Evolutionary conservation across 2,329 filamentous ascomycete species (phyloP).

Genomic region (Fusarium anguioides): DNA sequence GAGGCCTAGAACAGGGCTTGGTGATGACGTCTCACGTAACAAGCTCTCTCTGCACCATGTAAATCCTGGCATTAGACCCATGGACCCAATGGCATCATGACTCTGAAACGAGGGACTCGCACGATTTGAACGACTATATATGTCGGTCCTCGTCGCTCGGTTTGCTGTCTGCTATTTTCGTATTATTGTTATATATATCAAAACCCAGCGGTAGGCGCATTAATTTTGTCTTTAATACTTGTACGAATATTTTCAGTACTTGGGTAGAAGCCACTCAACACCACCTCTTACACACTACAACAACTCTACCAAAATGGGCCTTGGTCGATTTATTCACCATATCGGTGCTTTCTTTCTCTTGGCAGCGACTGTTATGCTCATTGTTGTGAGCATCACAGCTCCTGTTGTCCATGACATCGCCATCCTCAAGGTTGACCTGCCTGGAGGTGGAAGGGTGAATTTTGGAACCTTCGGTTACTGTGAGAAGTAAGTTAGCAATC

Average conservation of each 20-base stretch:
- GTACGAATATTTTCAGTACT: neutral
- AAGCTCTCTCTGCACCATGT: conserved; percentile 26
- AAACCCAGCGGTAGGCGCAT: conserved; percentile 1
- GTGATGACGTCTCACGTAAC: conserved; percentile 44
- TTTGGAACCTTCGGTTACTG: conserved; percentile 74
- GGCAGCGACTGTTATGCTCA: conserved; percentile 63
- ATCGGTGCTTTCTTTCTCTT: conserved; percentile 69
- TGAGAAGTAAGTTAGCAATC: conserved; percentile 35
- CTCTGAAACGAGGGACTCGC: conserved; percentile 9
- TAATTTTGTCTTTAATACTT: neutral
- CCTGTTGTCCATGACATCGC: conserved; percentile 67
- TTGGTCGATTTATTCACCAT: conserved; percentile 64
- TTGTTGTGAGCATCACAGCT: conserved; percentile 68
- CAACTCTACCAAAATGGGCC: conserved; percentile 54
- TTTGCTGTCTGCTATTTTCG: neutral
- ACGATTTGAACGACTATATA: conserved; percentile 22
- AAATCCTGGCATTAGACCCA: conserved; percentile 21
- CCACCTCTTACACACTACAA: conserved; percentile 4
- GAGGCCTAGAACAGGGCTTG: conserved; percentile 26
- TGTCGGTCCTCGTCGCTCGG: conserved; percentile 17
- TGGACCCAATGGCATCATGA: conserved; percentile 4
- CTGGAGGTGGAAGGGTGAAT: conserved; percentile 58
- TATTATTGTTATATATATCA: conserved; percentile 1
- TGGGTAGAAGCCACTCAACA: neutral
- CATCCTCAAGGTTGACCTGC: conserved; percentile 64